phyloP scores from a whole-genome alignment of 2,329 filamentous ascomycete species.

The Arthrocladium fulminans region DNA sequence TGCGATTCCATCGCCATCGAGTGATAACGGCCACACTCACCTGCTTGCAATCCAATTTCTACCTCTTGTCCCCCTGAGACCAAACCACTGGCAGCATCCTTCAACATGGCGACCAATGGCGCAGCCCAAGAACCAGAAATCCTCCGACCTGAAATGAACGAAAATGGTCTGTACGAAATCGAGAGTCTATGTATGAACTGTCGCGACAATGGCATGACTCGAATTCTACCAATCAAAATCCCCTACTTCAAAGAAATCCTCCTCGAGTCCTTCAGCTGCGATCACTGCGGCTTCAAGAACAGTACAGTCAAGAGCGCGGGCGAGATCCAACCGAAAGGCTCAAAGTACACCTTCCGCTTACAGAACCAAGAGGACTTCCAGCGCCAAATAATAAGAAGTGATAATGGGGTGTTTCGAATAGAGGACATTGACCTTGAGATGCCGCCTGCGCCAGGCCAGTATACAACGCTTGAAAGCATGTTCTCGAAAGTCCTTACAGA shows the following conservation, averaged over 20 bases:
- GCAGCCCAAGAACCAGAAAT: constrained; percentile 14
- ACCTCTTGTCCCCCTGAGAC: too few relatives aligned
- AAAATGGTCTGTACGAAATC: constrained; percentile 34
- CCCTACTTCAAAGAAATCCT: constrained; percentile 97
- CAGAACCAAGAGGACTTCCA: constrained; percentile 65
- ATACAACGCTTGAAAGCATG: constrained; percentile 89
- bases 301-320: constrained; percentile 90
- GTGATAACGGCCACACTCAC: neutral
- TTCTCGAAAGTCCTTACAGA: constrained; percentile 70
- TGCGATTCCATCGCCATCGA: neutral
- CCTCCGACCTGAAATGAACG: constrained; percentile 13
- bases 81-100: neutral
- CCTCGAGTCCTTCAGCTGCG: constrained; percentile 91
- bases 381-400: constrained; percentile 85
- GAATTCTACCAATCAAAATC: constrained; percentile 80
- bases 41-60: neutral
- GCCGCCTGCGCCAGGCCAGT: constrained; percentile 77
- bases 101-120: constrained; percentile 6
- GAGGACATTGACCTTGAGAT: constrained; percentile 92
- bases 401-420: constrained; percentile 74
- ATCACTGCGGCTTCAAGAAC: constrained; percentile 80
- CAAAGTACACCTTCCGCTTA: constrained; percentile 72
- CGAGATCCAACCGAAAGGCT: constrained; percentile 80
- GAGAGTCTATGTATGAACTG: constrained; percentile 85
- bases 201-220: constrained; percentile 70